Base-by-base conservation (phyloP, 257 asterid species). In the Parsonsia alboflavescens region DNA sequence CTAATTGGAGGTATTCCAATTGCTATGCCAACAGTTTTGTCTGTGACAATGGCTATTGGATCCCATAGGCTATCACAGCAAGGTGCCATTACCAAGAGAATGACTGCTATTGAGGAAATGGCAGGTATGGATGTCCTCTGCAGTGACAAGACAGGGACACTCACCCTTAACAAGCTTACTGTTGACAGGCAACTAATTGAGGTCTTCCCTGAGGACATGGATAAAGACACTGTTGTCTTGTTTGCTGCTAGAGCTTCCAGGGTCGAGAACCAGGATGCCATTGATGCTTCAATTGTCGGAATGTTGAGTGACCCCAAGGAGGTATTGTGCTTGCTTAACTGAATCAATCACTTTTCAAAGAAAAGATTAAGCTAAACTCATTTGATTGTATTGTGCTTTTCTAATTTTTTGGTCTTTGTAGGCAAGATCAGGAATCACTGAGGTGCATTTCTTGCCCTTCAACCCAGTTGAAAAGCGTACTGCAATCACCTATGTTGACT, bases 31-130 rank as follows among this genome's bases (percentile, higher is more conserved):
- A 90, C 97, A 0, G 98, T 92, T 24, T 73, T 92, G 86, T 92
- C 98, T 0, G 98, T 92, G 46, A 92, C 98, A 39, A 93, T 93
- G 98, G 98, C 98, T 28, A 93, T 93, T n/a, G 98, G 96, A 57
- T 93, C 97, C 28, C 97, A 91, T 71, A 74, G 98, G 48, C 90
- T 93, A 7, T 90, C 98, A 6, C 87, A 93, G 15, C 98, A 93
- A 82, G 98, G 98, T 1, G 98, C 98, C 85, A 93, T 93, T 73
- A 93, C 98, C 39, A 93, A 93, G 87, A 89, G 98, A 80, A 93
- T 93, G 97, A 91, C 98, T n/a, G 98, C 98, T 65, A 93, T 93
- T 69, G 98, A 93, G 85, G 98, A 92, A 70, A 89, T 92, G 97
- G 97, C 97, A 10, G 97, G 97, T 50, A 93, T 90, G 98, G 97